phyloP scores from a whole-genome alignment of 1,139 yeast species.

The Kluyveromyces sp. region DNA sequence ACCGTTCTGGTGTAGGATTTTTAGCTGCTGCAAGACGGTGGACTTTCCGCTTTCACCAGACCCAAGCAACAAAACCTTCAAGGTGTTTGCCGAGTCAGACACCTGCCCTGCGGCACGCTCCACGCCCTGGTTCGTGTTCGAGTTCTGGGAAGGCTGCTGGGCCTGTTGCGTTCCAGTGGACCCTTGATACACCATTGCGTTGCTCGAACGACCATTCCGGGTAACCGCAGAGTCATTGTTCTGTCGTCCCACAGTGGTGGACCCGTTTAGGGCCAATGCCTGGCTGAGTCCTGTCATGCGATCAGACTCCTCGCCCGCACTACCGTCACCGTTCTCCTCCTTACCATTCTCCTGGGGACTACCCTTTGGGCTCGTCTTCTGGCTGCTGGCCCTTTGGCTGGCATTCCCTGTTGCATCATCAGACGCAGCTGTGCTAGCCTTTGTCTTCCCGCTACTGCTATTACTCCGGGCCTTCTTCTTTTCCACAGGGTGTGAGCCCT shows the following conservation, averaged over 20 bases:
- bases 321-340: background rate
- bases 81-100: slow-evolving; percentile 29
- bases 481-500: background rate
- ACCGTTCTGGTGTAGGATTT: slow-evolving; percentile 64
- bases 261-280: slow-evolving; percentile 2
- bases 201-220: too few relatives aligned
- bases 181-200: too few relatives aligned
- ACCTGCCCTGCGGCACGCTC: background rate
- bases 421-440: background rate
- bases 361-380: background rate
- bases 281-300: slow-evolving; percentile 1
- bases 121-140: background rate
- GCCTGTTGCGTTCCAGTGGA: background rate
- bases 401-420: too few relatives aligned
- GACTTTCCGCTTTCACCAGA: slow-evolving; percentile 79
- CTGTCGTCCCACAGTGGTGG: background rate
- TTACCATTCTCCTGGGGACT: background rate
- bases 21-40: slow-evolving; percentile 68
- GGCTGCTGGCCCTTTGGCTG: background rate
- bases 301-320: background rate
- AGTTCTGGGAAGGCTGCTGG: background rate
- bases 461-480: background rate
- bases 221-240: too few relatives aligned
- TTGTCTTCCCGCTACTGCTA: background rate
- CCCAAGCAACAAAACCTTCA: slow-evolving; percentile 60